Evolutionary conservation across 495 filamentous ascomycete species (phyloP).

Genomic region (Podospora conica): DNA sequence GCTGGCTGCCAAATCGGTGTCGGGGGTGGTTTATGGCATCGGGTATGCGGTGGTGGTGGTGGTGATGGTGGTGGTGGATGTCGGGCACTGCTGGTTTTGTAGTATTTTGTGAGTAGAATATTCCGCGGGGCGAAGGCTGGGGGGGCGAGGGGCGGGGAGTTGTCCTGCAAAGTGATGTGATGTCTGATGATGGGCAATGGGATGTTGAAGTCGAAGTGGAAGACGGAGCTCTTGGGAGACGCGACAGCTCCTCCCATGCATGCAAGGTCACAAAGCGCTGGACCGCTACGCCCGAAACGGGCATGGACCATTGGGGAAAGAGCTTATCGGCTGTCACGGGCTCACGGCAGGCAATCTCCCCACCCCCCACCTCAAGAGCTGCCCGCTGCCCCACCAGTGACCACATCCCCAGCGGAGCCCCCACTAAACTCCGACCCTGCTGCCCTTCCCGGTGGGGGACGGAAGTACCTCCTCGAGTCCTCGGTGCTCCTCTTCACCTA

Average conservation of each 20-base stretch:
- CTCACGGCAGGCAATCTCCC: background rate
- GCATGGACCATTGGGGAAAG: too few relatives aligned
- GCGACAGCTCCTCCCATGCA: background rate
- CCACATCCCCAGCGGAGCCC: background rate
- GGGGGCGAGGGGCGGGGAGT: background rate
- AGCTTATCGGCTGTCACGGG: background rate
- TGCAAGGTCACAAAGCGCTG: too few relatives aligned
- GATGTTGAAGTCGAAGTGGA: too few relatives aligned
- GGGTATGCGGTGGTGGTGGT: too few relatives aligned
- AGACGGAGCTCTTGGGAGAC: background rate
- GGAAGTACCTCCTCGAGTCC: too few relatives aligned
- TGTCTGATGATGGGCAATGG: background rate
- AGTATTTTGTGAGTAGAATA: background rate
- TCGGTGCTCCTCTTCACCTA: too few relatives aligned
- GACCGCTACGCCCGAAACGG: too few relatives aligned
- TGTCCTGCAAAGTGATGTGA: background rate
- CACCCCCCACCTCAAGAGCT: background rate
- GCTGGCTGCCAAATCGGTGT: slow-evolving; percentile 16
- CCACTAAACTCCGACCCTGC: too few relatives aligned
- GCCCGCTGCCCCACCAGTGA: background rate
- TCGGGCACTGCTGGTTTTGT: background rate
- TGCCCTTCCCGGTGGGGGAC: too few relatives aligned
- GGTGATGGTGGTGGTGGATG: slow-evolving; percentile 1
- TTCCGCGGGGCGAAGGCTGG: background rate
- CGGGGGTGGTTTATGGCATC: background rate